These are phyloP conservation scores for Suillus weaverae DNA, from an alignment of 768 basidiomycete genomes.

Conservation along the genomic window DNA sequence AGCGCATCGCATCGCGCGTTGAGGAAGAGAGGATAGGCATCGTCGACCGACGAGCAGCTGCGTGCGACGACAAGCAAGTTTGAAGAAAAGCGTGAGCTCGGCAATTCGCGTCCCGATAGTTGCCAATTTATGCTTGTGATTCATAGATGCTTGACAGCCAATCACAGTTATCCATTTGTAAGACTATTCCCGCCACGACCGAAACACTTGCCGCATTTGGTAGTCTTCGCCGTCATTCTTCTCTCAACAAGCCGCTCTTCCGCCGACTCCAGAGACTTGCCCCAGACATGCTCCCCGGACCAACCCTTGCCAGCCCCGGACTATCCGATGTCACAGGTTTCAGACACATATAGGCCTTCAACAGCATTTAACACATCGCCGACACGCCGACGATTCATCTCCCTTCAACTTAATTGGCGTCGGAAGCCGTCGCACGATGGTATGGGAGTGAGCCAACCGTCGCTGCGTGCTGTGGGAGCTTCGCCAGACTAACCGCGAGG, in stretches of 20 bases:
- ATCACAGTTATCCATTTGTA: slow-evolving; percentile 23
- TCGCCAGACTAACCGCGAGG: not conserved
- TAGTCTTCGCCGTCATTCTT: not conserved
- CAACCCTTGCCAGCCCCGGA: not conserved
- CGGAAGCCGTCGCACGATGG: slow-evolving; percentile 6
- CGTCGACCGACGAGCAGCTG: slow-evolving; percentile 37
- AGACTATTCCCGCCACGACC: slow-evolving; percentile 14
- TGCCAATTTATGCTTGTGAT: slow-evolving; percentile 27
- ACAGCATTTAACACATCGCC: not conserved
- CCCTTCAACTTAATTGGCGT: not conserved
- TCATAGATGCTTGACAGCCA: slow-evolving; percentile 15
- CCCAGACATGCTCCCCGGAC: slow-evolving; percentile 3
- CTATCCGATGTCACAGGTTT: slow-evolving; percentile 3
- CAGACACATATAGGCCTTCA: not conserved
- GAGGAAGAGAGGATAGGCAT: slow-evolving; percentile 63
- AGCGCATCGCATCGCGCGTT: slow-evolving; percentile 54
- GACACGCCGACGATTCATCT: not conserved
- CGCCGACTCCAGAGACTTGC: slow-evolving; percentile 8
- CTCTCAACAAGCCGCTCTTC: slow-evolving; percentile 10
- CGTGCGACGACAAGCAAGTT: slow-evolving; percentile 21
- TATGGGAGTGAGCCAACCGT: not conserved
- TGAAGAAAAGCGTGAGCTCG: slow-evolving; percentile 24
- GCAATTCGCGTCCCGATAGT: slow-evolving; percentile 20
- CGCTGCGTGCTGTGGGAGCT: not conserved
- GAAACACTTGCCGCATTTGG: slow-evolving; percentile 5